phyloP scores from a whole-genome alignment of 371 early-diverging fungal genomes.

The Paraphysoderma sedebokerense region DNA sequence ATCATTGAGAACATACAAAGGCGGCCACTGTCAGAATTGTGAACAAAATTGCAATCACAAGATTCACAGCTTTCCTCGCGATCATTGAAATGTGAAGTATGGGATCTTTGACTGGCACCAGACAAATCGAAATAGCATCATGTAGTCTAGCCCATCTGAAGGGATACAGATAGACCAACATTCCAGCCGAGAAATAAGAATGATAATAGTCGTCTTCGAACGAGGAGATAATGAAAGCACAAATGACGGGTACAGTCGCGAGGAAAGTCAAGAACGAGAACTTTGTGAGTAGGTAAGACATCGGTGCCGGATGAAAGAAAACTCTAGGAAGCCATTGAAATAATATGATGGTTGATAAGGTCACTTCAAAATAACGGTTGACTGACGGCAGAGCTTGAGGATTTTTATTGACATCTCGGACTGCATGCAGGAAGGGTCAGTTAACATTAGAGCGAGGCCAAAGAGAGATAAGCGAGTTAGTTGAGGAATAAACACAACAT shows the following conservation, averaged over 20 bases:
- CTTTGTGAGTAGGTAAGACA: conserved; percentile 12
- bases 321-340: conserved; percentile 11
- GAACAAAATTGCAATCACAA: conserved; percentile 22
- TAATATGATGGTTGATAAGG: conserved; percentile 4
- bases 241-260: conserved; percentile 27
- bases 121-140: conserved; percentile 18
- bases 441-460: neutral
- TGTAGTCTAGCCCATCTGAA: conserved; percentile 45
- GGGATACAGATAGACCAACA: conserved; percentile 36
- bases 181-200: conserved; percentile 33
- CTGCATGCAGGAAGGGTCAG: neutral
- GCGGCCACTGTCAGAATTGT: conserved; percentile 43
- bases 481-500: neutral
- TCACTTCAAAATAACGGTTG: conserved; percentile 3
- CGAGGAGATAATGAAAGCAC: conserved; percentile 12
- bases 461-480: neutral
- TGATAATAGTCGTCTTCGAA: conserved; percentile 11
- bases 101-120: conserved; percentile 33
- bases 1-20: too few species aligned
- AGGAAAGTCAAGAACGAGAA: conserved; percentile 26
- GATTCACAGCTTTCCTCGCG: conserved; percentile 26
- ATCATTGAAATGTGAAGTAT: conserved; percentile 24
- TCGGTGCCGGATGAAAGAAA: conserved; percentile 23
- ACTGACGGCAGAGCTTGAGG: conserved; percentile 8
- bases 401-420: neutral